Evolutionary conservation across 441 rosid species (phyloP).

Genomic region (Gossypium davidsonii): DNA sequence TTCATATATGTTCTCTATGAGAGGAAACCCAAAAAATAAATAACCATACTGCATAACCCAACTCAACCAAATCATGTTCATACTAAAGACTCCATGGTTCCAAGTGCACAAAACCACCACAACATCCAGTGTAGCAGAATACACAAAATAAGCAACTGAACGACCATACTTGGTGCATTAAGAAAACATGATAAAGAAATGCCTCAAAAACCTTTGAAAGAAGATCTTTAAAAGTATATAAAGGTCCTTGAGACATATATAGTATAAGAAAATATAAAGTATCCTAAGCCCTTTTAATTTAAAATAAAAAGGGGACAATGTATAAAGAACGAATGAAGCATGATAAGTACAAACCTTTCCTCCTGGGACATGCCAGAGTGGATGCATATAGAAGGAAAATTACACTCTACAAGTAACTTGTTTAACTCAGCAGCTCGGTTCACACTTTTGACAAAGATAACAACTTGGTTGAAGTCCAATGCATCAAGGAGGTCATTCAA

Average conservation of each 20-base stretch:
- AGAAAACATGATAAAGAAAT: background rate
- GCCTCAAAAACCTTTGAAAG: background rate
- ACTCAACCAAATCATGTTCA: background rate
- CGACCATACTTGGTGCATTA: background rate
- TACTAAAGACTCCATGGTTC: background rate
- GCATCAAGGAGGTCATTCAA: slow-evolving; percentile 95
- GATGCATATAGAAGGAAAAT: slow-evolving; percentile 93
- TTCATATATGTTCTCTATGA: background rate
- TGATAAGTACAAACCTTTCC: slow-evolving; percentile 53
- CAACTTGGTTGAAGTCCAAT: slow-evolving; percentile 93
- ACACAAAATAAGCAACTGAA: background rate
- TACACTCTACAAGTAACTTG: slow-evolving; percentile 88
- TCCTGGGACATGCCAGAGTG: slow-evolving; percentile 99
- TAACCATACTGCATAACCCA: background rate
- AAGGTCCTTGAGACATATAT: background rate
- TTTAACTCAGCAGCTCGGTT: slow-evolving; percentile 88
- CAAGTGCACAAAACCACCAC: background rate
- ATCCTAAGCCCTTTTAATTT: background rate
- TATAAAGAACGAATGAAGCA: background rate
- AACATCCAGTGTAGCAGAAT: background rate
- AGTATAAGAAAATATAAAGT: background rate
- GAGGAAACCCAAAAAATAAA: background rate
- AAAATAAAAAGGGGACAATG: background rate
- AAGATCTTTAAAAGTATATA: background rate
- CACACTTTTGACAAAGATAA: slow-evolving; percentile 93